These are phyloP conservation scores for Talaromyces sp. DNA, from an alignment of 2,329 filamentous ascomycete genomes.

Conservation along the genomic window DNA sequence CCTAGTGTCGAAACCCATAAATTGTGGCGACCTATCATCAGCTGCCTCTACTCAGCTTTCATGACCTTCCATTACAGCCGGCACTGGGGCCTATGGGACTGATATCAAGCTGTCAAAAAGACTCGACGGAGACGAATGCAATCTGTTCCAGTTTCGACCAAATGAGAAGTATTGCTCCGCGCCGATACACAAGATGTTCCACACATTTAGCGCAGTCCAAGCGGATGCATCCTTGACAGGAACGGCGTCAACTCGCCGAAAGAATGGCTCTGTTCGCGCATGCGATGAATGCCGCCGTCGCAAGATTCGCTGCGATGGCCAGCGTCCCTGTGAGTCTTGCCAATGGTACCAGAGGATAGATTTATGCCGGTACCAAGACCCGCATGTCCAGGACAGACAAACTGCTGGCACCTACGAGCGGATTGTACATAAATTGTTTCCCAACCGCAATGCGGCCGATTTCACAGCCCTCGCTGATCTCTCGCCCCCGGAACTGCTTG, in stretches of 20 bases:
- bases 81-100: too few relatives aligned
- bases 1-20: too few relatives aligned
- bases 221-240: not conserved
- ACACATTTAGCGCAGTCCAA: not conserved
- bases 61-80: too few relatives aligned
- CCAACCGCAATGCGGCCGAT: conserved; percentile 50
- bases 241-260: not conserved
- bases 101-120: too few relatives aligned
- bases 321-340: conserved; percentile 76
- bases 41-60: too few relatives aligned
- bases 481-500: not conserved
- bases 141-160: too few relatives aligned
- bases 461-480: conserved; percentile 47
- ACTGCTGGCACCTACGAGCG: conserved; percentile 13
- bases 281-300: conserved; percentile 57
- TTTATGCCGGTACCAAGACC: conserved; percentile 74
- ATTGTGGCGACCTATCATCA: too few relatives aligned
- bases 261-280: not conserved
- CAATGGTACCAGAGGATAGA: conserved; percentile 75
- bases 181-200: not conserved
- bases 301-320: conserved; percentile 79
- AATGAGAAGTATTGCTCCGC: too few relatives aligned
- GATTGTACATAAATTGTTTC: conserved; percentile 58
- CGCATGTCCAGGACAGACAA: conserved; percentile 31
- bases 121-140: too few relatives aligned